Base-by-base conservation (phyloP, 2,329 filamentous ascomycete genomes). In the Phaeosphaeriaceae sp. region DNA sequence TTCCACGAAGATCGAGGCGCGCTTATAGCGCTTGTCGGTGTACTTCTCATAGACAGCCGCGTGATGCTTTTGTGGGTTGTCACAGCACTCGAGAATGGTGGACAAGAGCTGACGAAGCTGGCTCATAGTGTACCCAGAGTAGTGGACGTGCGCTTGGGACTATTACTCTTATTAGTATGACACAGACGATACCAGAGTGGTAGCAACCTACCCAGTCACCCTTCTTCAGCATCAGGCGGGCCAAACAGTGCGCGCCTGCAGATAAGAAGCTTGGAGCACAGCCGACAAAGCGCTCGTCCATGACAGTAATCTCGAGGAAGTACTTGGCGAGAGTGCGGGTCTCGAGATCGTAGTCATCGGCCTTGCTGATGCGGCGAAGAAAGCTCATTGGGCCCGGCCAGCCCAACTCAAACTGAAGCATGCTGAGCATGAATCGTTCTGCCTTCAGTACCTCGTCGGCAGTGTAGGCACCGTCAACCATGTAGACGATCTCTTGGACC, bases 351-450 rank as follows among this genome's bases (percentile, higher is more conserved):
- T 98, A 99, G 74, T 97, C 93, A 75, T 99, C 95, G 15, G 95
- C 95, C 82, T 98, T 98, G 88, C 94, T 98, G 79, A 98, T 95
- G 56, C 94, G 89, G 60, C 95, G 88, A 61, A 99, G 85, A 80
- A 99, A 99, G 82, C 93, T 97, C 94, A 99, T 97, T 1, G 95
- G 95, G 46, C 95, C 95, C n/a, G 95, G 95, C 91, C 93, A 98
- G 53, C 95, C 95, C 54, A 99, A 87, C 80, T 97, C 93, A 75
- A 97, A 99, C 70, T 93, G 87, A 54, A 99, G 88, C 90, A 97
- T 97, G 79, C 88, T 96, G 52, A 99, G 87, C 94, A 99, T 99
- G 82, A 97, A 98, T 13, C 94, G 90, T 80, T 99, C 95, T 0
- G 95, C 95, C 82, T 98, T 97, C 66, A 98, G 86, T 57, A 99